phyloP scores from a whole-genome alignment of 2,329 filamentous ascomycete genomes.

The Penicillium sumatraense region DNA sequence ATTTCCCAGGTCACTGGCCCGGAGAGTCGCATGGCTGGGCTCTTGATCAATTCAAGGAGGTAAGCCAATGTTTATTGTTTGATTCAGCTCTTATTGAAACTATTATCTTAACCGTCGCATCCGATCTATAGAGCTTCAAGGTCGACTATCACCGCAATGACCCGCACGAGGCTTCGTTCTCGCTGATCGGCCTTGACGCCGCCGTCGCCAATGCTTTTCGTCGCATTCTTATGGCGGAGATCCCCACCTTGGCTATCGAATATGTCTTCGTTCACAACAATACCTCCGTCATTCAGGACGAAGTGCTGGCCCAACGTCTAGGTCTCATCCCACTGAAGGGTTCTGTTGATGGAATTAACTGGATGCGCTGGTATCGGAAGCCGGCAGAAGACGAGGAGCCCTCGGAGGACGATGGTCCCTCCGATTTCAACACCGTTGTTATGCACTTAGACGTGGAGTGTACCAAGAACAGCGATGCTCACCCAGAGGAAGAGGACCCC shows the following conservation, averaged over 20 bases:
- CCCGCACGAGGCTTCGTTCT: conserved; percentile 79
- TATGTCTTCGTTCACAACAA: conserved; percentile 93
- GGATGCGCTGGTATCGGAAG: conserved; percentile 81
- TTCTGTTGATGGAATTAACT: conserved; percentile 75
- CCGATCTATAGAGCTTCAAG: conserved; percentile 61
- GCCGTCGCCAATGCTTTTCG: conserved; percentile 96
- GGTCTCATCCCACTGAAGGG: conserved; percentile 90
- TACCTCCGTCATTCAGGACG: conserved; percentile 96
- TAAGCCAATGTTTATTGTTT: conserved; percentile 33
- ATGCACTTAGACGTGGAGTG: conserved; percentile 79
- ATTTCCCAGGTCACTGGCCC: conserved; percentile 89
- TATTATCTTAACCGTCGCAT: conserved; percentile 5
- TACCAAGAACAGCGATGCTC: conserved; percentile 75
- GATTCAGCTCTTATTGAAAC: neutral
- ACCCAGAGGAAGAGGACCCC: conserved; percentile 76
- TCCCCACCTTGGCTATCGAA: conserved; percentile 93
- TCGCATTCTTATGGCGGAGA: conserved; percentile 91
- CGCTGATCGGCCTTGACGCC: conserved; percentile 87
- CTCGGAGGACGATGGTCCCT: conserved; percentile 51
- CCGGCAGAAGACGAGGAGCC: conserved; percentile 66
- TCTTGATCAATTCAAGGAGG: conserved; percentile 70
- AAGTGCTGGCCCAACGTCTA: conserved; percentile 88
- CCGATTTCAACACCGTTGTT: conserved; percentile 85
- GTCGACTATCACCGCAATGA: conserved; percentile 86
- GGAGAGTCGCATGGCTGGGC: conserved; percentile 86